phyloP scores from a whole-genome alignment of 805 yeast genomes.

The Metschnikowia shivogae region DNA sequence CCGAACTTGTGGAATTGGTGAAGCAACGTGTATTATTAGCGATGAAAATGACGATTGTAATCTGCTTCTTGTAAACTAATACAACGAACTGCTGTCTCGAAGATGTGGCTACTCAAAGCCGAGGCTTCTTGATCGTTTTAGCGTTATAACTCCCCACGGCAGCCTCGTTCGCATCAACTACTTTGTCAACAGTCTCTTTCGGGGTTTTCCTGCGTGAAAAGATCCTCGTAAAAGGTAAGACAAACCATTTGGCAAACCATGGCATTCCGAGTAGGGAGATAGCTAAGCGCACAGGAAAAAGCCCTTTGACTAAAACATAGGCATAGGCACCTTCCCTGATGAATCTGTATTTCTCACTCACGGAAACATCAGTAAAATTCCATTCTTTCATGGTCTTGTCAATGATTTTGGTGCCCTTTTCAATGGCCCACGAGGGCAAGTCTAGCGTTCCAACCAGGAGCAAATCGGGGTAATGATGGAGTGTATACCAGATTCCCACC shows the following conservation, averaged over 20 bases:
- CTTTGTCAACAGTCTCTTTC: background rate
- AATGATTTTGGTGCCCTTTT: constrained; percentile 54
- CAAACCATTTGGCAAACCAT: constrained; percentile 48
- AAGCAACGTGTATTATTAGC: constrained; percentile 1
- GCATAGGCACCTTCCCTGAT: constrained; percentile 74
- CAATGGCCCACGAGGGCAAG: constrained; percentile 57
- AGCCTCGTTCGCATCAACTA: constrained; percentile 4
- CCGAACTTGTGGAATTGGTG: background rate
- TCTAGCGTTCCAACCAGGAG: constrained; percentile 42
- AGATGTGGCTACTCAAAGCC: constrained; percentile 21
- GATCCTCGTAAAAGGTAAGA: constrained; percentile 41
- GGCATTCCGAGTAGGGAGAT: constrained; percentile 54
- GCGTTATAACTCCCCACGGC: constrained; percentile 10
- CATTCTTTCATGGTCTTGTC: constrained; percentile 46
- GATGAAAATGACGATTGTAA: constrained; percentile 1
- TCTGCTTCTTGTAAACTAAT: background rate
- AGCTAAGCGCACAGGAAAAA: constrained; percentile 51
- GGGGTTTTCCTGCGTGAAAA: constrained; percentile 7
- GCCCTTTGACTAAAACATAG: constrained; percentile 60
- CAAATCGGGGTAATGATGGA: constrained; percentile 51
- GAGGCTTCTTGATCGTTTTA: constrained; percentile 32
- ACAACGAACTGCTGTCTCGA: background rate
- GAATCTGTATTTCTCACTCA: constrained; percentile 51
- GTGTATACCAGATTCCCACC: constrained; percentile 60
- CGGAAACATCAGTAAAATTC: constrained; percentile 29